A percentile compares a stretch with the other conserved stretches of the same genome.
These are phyloP conservation scores for Tetrapisispora pingtungensis DNA, from an alignment of 805 yeast species.

Conservation along the genomic window DNA sequence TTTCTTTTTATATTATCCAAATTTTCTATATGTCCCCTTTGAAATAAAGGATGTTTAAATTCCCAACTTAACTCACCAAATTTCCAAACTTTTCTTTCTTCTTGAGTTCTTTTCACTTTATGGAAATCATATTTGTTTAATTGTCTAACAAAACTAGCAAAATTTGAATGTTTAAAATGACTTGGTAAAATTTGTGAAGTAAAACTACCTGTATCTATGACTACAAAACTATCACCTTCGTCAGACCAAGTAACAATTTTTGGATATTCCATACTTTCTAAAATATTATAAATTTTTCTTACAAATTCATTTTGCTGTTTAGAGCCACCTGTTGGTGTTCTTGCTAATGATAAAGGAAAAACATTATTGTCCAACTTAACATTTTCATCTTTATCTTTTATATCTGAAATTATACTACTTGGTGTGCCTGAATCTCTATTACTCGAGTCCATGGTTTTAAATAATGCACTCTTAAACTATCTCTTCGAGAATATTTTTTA, in stretches of 20 bases:
- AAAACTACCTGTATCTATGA: slow-evolving; percentile 80
- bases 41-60: slow-evolving; percentile 84
- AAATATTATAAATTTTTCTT: slow-evolving; percentile 70
- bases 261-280: slow-evolving; percentile 68
- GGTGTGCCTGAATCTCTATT: background rate
- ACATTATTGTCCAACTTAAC: background rate
- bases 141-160: slow-evolving; percentile 91
- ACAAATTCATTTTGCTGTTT: slow-evolving; percentile 51
- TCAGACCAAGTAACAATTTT: slow-evolving; percentile 79
- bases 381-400: background rate
- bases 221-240: slow-evolving; percentile 79
- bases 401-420: background rate
- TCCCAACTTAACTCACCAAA: slow-evolving; percentile 87
- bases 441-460: background rate
- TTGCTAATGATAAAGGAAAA: background rate
- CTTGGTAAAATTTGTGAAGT: slow-evolving; percentile 81
- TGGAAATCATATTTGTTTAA: slow-evolving; percentile 95
- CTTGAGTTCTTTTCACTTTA: slow-evolving; percentile 71
- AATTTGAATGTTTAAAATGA: slow-evolving; percentile 91
- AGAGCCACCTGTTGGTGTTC: background rate
- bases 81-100: slow-evolving; percentile 43
- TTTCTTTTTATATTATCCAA: slow-evolving; percentile 83
- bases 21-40: slow-evolving; percentile 62
- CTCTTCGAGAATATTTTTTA: too few species aligned
- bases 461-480: too few species aligned